Evolutionary conservation across 2,329 filamentous ascomycete species (phyloP).

Genomic region (Elsinoe fawcettii): DNA sequence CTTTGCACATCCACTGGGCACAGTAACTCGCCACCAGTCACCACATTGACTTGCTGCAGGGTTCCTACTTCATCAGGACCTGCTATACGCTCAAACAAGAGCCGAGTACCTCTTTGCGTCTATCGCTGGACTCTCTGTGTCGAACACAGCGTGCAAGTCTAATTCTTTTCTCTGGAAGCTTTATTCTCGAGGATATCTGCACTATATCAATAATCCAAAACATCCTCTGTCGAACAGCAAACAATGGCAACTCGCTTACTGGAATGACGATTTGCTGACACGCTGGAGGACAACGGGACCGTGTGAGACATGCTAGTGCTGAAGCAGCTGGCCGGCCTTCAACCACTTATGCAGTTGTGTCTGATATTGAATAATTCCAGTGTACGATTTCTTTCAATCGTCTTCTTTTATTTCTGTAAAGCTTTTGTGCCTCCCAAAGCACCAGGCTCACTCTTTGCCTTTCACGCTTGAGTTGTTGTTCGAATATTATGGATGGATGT

Average conservation of each 20-base stretch:
- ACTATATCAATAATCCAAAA: background rate
- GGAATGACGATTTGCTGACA: background rate
- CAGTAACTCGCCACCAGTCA: no score
- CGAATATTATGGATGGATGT: background rate
- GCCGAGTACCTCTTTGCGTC: no score
- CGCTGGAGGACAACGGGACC: background rate
- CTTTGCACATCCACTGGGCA: no score
- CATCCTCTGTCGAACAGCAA: background rate
- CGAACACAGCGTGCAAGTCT: no score
- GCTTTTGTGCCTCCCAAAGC: no score
- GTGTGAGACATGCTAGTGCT: background rate
- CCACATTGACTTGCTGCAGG: no score
- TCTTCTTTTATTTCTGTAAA: background rate
- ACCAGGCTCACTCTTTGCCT: background rate
- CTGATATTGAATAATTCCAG: background rate
- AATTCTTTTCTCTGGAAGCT: no score
- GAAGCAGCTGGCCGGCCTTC: background rate
- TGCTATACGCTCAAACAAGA: no score
- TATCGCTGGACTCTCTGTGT: no score
- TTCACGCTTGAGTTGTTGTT: background rate
- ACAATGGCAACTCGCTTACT: background rate
- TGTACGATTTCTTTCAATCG: background rate
- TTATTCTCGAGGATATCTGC: background rate
- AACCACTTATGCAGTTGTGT: background rate
- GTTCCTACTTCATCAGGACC: no score